Percentiles rank a stretch among this genome's conserved stretches.
Conservation (phyloP, 2,329 filamentous ascomycete species). For the Colletotrichum destructivum region DNA sequence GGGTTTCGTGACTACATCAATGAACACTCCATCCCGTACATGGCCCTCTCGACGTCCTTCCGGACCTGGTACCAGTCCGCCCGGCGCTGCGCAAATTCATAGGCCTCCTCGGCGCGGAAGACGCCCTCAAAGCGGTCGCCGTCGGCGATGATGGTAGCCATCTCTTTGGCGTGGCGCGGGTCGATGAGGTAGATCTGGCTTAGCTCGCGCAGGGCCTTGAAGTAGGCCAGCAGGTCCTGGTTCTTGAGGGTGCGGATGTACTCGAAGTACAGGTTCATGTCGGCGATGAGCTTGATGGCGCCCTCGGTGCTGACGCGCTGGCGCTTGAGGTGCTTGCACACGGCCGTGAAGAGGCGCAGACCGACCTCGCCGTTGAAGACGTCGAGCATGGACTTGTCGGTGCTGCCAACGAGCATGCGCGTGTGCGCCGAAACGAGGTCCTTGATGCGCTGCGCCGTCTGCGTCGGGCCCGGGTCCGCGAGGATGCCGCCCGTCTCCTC, state of each 20-base stretch:
- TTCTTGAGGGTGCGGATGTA: conserved; percentile 89
- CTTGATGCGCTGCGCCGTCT: conserved; percentile 85
- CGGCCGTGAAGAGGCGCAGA: conserved; percentile 87
- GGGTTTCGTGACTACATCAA: conserved; percentile 76
- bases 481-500: conserved; percentile 53
- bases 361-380: conserved; percentile 99
- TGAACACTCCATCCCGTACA: conserved; percentile 94
- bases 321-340: conserved; percentile 98
- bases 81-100: conserved; percentile 93
- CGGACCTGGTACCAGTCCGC: conserved; percentile 96
- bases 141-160: conserved; percentile 95
- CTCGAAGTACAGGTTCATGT: conserved; percentile 94
- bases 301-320: conserved; percentile 93
- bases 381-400: conserved; percentile 97
- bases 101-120: conserved; percentile 95
- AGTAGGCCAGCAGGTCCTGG: conserved; percentile 88
- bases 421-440: conserved; percentile 91
- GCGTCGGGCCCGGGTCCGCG: conserved; percentile 79
- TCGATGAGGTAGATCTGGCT: conserved; percentile 97
- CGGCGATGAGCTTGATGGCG: conserved; percentile 92
- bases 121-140: conserved; percentile 91
- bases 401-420: conserved; percentile 92
- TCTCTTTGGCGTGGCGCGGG: conserved; percentile 88
- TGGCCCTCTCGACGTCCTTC: conserved; percentile 90
- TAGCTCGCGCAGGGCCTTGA: conserved; percentile 90